Evolutionary conservation across 345 rosid genomes (phyloP).

Genomic region (Ceriops zippeliana): DNA sequence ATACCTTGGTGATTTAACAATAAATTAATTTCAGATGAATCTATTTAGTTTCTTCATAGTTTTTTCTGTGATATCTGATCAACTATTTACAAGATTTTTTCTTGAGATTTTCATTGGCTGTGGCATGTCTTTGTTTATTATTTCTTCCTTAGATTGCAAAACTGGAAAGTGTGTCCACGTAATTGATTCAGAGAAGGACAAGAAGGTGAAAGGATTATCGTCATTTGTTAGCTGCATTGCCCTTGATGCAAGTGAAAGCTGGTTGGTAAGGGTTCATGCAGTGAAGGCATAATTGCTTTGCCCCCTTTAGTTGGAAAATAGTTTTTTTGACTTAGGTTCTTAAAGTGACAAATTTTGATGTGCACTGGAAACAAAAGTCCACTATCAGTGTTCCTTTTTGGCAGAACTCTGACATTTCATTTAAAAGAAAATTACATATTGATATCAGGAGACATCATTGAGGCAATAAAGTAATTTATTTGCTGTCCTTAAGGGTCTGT

Average conservation of each 20-base stretch:
- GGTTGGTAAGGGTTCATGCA: slow-evolving; percentile 73
- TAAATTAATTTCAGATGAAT: background rate
- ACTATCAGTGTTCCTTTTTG: background rate
- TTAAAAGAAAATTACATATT: too few species aligned
- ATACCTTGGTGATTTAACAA: too few species aligned
- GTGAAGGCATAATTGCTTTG: background rate
- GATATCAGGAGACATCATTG: too few species aligned
- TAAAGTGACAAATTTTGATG: background rate
- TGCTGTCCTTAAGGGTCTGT: too few species aligned
- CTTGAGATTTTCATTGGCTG: slow-evolving; percentile 10
- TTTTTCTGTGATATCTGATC: background rate
- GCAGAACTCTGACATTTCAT: too few species aligned
- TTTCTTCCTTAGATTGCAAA: slow-evolving; percentile 66
- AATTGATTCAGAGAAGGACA: slow-evolving; percentile 51
- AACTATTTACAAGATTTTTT: background rate
- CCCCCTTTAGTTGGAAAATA: background rate
- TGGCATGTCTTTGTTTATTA: slow-evolving; percentile 6
- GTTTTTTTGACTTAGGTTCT: background rate
- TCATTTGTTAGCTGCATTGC: slow-evolving; percentile 68
- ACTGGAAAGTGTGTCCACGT: slow-evolving; percentile 75
- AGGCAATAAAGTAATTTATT: too few species aligned
- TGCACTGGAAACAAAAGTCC: background rate
- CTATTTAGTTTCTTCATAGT: slow-evolving; percentile 1
- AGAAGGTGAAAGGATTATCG: slow-evolving; percentile 36
- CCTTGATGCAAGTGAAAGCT: slow-evolving; percentile 93